Percentiles rank a stretch among this genome's conserved stretches.
These are phyloP conservation scores for Vachellia collinsii DNA, from an alignment of 306 rosid genomes.

Conservation along the genomic window DNA sequence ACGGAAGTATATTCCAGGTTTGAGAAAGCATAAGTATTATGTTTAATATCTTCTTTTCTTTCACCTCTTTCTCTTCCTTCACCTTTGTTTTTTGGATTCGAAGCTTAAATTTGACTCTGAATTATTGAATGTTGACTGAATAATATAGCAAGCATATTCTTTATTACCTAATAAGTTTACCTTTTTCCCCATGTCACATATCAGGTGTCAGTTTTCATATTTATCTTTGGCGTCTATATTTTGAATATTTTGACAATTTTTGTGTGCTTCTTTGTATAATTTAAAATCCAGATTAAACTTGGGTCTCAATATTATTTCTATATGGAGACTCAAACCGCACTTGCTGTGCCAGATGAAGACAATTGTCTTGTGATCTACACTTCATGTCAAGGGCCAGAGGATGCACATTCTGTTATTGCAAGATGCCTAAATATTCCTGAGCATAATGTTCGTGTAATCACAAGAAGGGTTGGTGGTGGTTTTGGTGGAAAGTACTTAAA, in stretches of 20 bases:
- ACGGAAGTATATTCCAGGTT: neutral
- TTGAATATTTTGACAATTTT: constrained; percentile 1
- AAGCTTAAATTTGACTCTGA: neutral
- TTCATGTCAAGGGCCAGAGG: constrained; percentile 71
- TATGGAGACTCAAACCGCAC: constrained; percentile 91
- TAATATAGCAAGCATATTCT: constrained; percentile 23
- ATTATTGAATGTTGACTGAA: neutral
- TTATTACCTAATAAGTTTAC: neutral
- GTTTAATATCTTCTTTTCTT: neutral
- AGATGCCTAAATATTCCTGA: constrained; percentile 78
- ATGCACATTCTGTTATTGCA: constrained; percentile 55
- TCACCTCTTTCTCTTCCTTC: constrained; percentile 1
- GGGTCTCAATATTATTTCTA: constrained; percentile 93
- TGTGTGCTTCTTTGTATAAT: neutral
- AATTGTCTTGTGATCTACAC: constrained; percentile 79
- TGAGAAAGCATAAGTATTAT: neutral
- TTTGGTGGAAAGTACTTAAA: constrained; percentile 80
- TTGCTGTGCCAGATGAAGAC: constrained; percentile 98
- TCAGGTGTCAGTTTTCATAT: neutral
- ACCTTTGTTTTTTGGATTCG: neutral
- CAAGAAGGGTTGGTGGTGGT: constrained; percentile 93
- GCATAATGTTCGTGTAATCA: constrained; percentile 75
- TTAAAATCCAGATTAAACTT: constrained; percentile 68
- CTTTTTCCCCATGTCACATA: neutral
- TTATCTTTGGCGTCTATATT: neutral